Base-by-base conservation (phyloP, 352 stramenopile genomes). In the Pythium folliculosum region DNA sequence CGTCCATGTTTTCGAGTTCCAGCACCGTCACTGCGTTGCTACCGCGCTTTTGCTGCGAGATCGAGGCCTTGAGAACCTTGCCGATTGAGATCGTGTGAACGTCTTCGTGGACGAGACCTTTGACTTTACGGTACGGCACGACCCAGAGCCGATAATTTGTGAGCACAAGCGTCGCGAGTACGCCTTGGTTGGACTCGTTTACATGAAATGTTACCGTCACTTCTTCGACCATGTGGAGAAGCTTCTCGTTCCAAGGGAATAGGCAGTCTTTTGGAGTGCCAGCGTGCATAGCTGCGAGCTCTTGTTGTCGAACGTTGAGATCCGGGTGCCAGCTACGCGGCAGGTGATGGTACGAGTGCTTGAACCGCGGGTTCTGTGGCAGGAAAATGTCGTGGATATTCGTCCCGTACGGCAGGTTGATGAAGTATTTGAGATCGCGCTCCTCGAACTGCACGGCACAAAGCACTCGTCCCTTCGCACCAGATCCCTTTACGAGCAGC, bases 201-300 rank as follows among this genome's bases (percentile, higher is more conserved):
- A 95, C 84, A 67, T 95, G 87, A 56, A 95, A 95, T n/a, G 87
- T 95, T 12, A 95, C 82, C 0, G 84, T 90, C 44, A 95, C 85
- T 63, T 95, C 87, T 65, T 95, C 87, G 40, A 95, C 77, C 83
- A 94, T 91, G 66, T 95, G 81, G 60, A 95, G 60, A 10, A 95
- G 71, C 66, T 87, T 91, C 63, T 95, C 87, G 56, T 94, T 79
- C 81, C 83, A 95, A 38, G 87, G 87, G 27, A 95, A 93, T 17
- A 95, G 52, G 14, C 78, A 91, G 63, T 91, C 84, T 57, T 89
- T 91, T 10, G 82, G 86, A 7, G 73, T 84, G 8, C 81, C 81
- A 0, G 76, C 73, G n/a, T 88, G 77, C 73, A 91, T 79, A 9
- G 84, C 83, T 10, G 75, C 79, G 30, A 91, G 79, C 66, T 91